Percentiles rank a stretch among this genome's conserved stretches.
These are phyloP conservation scores for Phellopilus nigrolimitatus DNA, from an alignment of 1,284 basidiomycete genomes.

Conservation along the genomic window DNA sequence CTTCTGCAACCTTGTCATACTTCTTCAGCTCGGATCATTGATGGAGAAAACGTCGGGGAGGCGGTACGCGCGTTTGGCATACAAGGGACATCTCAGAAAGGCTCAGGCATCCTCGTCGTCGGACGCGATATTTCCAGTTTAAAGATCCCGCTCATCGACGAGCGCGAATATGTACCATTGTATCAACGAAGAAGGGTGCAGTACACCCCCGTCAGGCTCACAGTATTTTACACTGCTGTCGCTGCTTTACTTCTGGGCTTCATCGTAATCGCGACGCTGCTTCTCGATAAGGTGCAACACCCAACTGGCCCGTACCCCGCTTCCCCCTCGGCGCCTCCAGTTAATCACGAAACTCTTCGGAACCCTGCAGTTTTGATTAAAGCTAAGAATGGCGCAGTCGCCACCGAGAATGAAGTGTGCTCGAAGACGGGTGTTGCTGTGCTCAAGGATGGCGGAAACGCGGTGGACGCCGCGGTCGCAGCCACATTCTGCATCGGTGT, in stretches of 20 bases:
- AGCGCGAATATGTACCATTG: no score
- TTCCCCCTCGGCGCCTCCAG: neutral
- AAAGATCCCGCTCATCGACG: no score
- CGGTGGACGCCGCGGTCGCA: slow-evolving; percentile 84
- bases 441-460: slow-evolving; percentile 82
- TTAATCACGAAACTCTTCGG: slow-evolving; percentile 22
- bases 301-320: slow-evolving; percentile 13
- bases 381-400: slow-evolving; percentile 78
- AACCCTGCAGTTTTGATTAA: slow-evolving; percentile 75
- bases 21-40: no score
- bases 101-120: no score
- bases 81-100: no score
- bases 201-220: neutral
- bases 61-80: no score
- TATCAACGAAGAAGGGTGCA: no score
- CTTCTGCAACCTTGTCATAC: neutral
- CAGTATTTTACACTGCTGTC: neutral
- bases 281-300: slow-evolving; percentile 10
- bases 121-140: no score
- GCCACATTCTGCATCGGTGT: slow-evolving; percentile 82
- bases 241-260: slow-evolving; percentile 5
- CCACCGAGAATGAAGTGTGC: slow-evolving; percentile 80
- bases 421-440: slow-evolving; percentile 78
- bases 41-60: no score
- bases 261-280: slow-evolving; percentile 1